Base-by-base conservation (phyloP, 805 yeast genomes). In the Tetrapisispora pingtungensis region DNA sequence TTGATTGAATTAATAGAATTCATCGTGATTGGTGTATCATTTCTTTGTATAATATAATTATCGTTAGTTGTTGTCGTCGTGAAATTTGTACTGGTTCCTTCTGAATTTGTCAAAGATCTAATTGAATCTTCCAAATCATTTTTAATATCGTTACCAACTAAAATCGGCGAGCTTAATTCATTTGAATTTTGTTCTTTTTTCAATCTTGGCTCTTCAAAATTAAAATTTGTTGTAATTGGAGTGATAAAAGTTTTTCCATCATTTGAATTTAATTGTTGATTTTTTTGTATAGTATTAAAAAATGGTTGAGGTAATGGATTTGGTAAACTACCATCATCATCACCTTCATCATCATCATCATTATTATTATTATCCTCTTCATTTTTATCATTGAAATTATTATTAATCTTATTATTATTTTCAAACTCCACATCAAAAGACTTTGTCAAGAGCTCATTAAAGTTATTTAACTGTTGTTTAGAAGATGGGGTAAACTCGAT, bases 401-500 rank as follows among this genome's bases (percentile, higher is more conserved):
- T n/a, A n/a, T n/a, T n/a, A n/a, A n/a, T n/a, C n/a, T n/a, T 8
- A 22, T 22, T 8, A 22, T 22, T 22, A 22, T 22, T 8, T 22
- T 22, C 20, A 15, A 10, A 2, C 14, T 28, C 34, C 8, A 20
- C 39, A 19, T 41, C 41, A 41, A 60, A 61, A 2, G 60, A 50
- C 24, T 51, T 44, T 31, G 56, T 56, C 19, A 61, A 33, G 42
- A 58, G 46, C 30, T 58, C 55, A 2, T 60, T 51, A 41, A 59
- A 59, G 31, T 46, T 56, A 37, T 47, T 52, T 32, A 60, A 36
- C 22, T 57, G 56, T 10, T 50, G 58, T 32, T 55, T 58, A 1
- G 63, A 57, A 12, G 54, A 46, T 7, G 65, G 64, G 3, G 66
- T 60, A 46, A 59, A 57, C 10, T 57, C 58, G 24, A 41, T 14